Conservation (phyloP, 495 filamentous ascomycete genomes). For the Rusavskia elegans region DNA sequence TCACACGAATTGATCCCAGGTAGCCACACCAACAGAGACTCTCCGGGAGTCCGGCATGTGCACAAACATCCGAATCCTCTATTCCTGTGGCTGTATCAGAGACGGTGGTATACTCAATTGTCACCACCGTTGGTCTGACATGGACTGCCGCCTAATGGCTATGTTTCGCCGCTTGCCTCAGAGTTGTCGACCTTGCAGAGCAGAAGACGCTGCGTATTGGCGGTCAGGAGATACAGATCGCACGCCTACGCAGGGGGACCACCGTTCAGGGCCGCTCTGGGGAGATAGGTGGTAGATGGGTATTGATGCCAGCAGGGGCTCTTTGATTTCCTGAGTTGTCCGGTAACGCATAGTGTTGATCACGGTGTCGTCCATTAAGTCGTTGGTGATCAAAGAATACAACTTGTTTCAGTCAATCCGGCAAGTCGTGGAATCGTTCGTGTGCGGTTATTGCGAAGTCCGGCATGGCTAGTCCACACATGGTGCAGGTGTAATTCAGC, state of each 20-base stretch:
- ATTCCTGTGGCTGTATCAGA: neutral
- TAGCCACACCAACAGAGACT: too few relatives aligned
- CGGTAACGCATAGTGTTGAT: too few relatives aligned
- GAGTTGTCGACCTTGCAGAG: neutral
- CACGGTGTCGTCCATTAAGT: too few relatives aligned
- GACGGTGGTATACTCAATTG: neutral
- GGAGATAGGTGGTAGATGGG: too few relatives aligned
- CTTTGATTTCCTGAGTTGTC: too few relatives aligned
- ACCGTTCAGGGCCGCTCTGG: neutral
- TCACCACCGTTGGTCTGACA: too few relatives aligned
- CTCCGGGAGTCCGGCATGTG: neutral
- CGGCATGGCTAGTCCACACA: conserved; percentile 51
- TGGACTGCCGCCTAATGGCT: too few relatives aligned
- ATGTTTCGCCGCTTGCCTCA: neutral
- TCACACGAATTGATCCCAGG: too few relatives aligned
- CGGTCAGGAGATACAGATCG: neutral
- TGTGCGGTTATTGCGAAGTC: conserved; percentile 61
- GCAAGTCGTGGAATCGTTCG: conserved; percentile 43
- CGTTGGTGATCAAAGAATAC: neutral
- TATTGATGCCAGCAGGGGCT: too few relatives aligned
- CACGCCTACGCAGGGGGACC: neutral
- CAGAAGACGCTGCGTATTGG: neutral
- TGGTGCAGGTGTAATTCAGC: conserved; percentile 28
- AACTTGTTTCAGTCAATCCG: conserved; percentile 2
- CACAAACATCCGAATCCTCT: neutral